A percentile compares a stretch with the other conserved stretches of the same genome.
Evolutionary conservation across 495 filamentous ascomycete genomes (phyloP).

Genomic region (Penicillium turbatum): DNA sequence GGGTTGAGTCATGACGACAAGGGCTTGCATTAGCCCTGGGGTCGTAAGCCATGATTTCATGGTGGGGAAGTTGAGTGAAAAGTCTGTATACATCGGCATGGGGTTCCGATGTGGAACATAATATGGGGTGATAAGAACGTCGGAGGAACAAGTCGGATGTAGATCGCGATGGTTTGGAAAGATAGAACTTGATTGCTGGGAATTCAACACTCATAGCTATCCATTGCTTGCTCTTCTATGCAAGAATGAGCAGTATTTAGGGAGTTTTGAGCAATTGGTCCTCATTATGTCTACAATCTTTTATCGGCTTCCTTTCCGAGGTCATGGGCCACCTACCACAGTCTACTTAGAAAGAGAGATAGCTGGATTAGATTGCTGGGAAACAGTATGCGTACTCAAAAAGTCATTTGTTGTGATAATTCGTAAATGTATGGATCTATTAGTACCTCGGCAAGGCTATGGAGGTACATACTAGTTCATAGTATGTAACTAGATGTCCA

Average conservation of each 20-base stretch:
- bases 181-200: too few species aligned
- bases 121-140: too few species aligned
- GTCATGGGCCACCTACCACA: background rate
- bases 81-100: background rate
- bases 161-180: background rate
- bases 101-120: background rate
- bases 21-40: background rate
- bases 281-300: background rate
- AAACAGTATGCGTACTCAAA: too few species aligned
- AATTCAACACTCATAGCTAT: too few species aligned
- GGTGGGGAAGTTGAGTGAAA: background rate
- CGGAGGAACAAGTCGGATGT: background rate
- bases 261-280: background rate
- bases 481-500: too few species aligned
- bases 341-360: too few species aligned
- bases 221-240: too few species aligned
- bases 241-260: background rate
- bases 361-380: too few species aligned
- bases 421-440: too few species aligned
- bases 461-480: too few species aligned
- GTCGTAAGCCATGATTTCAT: background rate
- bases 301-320: background rate
- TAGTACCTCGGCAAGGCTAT: too few species aligned
- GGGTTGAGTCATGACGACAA: background rate
- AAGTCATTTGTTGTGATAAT: too few species aligned